phyloP scores from a whole-genome alignment of 441 rosid species.

The Populus hybrid region DNA sequence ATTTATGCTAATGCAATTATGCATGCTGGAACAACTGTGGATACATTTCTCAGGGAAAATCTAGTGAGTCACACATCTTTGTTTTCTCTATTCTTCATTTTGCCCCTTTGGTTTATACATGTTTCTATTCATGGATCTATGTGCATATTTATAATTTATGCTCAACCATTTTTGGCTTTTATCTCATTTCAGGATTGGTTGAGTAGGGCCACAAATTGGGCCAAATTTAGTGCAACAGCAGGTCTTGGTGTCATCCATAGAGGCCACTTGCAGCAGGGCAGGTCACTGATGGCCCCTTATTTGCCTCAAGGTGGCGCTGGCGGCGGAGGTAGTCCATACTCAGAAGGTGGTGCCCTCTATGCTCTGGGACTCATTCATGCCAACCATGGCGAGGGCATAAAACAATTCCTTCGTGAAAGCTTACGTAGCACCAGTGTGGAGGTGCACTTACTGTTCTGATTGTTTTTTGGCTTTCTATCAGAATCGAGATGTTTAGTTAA shows the following conservation, averaged over 20 bases:
- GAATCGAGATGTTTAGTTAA: background rate
- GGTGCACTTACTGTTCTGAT: constrained; percentile 38
- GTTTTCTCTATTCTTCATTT: constrained; percentile 1
- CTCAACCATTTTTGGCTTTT: constrained; percentile 15
- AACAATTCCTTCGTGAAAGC: constrained; percentile 87
- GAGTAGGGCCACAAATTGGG: constrained; percentile 99
- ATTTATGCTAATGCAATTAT: constrained; percentile 95
- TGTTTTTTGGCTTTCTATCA: background rate
- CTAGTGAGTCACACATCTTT: constrained; percentile 41
- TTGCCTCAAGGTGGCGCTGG: constrained; percentile 90
- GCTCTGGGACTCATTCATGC: constrained; percentile 95
- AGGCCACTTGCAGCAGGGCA: constrained; percentile 87
- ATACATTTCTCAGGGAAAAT: constrained; percentile 93
- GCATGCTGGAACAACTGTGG: constrained; percentile 99
- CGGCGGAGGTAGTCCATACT: constrained; percentile 91
- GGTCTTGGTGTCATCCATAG: constrained; percentile 95
- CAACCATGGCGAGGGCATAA: constrained; percentile 97
- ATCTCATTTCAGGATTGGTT: constrained; percentile 78
- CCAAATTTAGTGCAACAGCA: constrained; percentile 96
- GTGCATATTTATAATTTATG: background rate
- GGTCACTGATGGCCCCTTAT: constrained; percentile 96
- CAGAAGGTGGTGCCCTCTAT: constrained; percentile 97
- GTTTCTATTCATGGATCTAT: background rate
- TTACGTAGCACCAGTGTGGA: constrained; percentile 79
- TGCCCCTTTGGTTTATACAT: background rate